Conservation (phyloP, 1,284 basidiomycete genomes). For the Heterobasidion parviporum region DNA sequence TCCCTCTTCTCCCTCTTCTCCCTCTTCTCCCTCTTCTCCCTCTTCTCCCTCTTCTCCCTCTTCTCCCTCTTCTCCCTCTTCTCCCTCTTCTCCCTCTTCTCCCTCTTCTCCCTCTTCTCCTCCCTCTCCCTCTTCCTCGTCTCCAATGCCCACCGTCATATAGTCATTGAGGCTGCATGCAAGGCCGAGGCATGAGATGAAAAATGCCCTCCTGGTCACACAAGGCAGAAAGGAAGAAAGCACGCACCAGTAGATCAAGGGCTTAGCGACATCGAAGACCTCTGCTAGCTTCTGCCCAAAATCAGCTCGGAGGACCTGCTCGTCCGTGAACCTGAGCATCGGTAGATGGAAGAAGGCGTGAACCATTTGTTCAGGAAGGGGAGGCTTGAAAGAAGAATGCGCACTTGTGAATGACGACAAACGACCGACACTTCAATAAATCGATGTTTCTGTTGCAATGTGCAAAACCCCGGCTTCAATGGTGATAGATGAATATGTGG, state of each 20-base stretch:
- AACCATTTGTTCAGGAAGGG: background rate
- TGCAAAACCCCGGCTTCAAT: background rate
- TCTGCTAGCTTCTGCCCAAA: conserved; percentile 60
- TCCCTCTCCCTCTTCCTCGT: conserved; percentile 23
- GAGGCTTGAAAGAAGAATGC: background rate
- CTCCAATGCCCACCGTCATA: conserved; percentile 39
- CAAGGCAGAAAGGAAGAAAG: background rate
- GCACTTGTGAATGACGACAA: conserved; percentile 35
- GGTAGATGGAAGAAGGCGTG: background rate
- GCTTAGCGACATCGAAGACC: conserved; percentile 51
- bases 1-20: conserved; percentile 7
- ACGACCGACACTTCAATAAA: conserved; percentile 74
- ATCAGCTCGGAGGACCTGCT: conserved; percentile 56
- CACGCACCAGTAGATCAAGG: conserved; percentile 78
- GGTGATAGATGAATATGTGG: background rate
- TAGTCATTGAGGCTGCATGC: conserved; percentile 58
- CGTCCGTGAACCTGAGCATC: conserved; percentile 62
- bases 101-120: conserved; percentile 10
- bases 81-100: conserved; percentile 14
- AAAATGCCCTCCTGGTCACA: background rate
- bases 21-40: conserved; percentile 12
- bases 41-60: background rate
- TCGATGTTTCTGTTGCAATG: conserved; percentile 66
- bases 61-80: conserved; percentile 6
- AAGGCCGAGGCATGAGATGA: background rate